Evolutionary conservation across 176 grass and related monocot genomes (phyloP), one percentile per base, ranked within the genome.

Genomic region (Carex myosuroides): DNA sequence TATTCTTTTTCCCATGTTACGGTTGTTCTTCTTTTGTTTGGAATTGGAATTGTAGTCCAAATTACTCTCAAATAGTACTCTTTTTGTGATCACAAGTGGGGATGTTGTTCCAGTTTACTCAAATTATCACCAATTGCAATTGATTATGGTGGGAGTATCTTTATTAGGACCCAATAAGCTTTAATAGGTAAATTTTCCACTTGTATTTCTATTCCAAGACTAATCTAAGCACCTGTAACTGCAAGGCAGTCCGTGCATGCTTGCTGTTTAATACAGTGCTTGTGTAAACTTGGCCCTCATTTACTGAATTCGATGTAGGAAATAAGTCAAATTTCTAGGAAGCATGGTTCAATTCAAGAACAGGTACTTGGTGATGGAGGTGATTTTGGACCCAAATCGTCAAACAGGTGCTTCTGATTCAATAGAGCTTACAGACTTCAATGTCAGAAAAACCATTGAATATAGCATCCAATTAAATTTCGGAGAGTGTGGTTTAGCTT

Each of bases 301-400:
- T 53, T 73, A 8, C 17, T 72, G 69, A 72, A 72, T 29, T 75
- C 44, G 46, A 29, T 53, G 44, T 11, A 75, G 44, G 21, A 26
- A 44, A 44, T 71, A 52, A 50, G 70, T 75, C 44, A 26, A 75
- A 53, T 41, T 53, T 26, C 4, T 13, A 46, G n/a, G 4, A 66
- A 65, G 26, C 9, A 94, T 97, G 94, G 92, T 94, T 63, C 94
- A 97, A 64, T 97, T 97, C 80, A 97, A 97, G 75, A 97, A 94
- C 50, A 89, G 94, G 70, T 97, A 97, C 64, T 83, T 92, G 90
- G 83, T 94, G 48, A 85, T 97, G 95, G 95, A 97, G 56, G 86
- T 88, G 5, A 91, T 97, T 41, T 69, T 97, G 6, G 86, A 92
- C 60, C 70, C 81, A 13, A 64, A 79, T 62, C 76, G 37, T 62